These are phyloP conservation scores for Ogataea sp. DNA, from an alignment of 805 yeast species.

Conservation along the genomic window DNA sequence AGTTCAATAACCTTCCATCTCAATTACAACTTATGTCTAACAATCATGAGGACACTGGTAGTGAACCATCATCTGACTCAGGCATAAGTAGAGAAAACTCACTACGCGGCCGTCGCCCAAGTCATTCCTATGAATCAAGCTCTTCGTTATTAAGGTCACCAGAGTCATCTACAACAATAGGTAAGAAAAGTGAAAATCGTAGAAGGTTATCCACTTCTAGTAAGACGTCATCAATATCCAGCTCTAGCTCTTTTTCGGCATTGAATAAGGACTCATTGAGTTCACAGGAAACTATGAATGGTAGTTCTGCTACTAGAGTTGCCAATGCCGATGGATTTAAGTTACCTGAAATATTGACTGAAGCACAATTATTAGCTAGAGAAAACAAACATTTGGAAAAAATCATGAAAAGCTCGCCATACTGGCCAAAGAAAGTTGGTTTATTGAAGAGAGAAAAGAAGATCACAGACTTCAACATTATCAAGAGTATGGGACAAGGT, in stretches of 20 bases:
- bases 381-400: constrained; percentile 38
- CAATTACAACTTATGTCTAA: constrained; percentile 43
- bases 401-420: constrained; percentile 27
- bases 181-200: neutral
- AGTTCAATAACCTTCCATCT: constrained; percentile 36
- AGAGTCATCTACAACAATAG: neutral
- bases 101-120: constrained; percentile 5
- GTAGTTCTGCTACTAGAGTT: neutral
- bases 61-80: constrained; percentile 18
- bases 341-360: constrained; percentile 23
- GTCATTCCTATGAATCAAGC: neutral
- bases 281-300: constrained; percentile 5
- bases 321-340: constrained; percentile 9
- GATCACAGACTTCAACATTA: constrained; percentile 57
- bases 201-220: constrained; percentile 3
- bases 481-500: constrained; percentile 88
- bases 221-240: neutral
- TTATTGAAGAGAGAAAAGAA: constrained; percentile 60
- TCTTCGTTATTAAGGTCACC: neutral
- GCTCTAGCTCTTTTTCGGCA: neutral
- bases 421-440: constrained; percentile 58
- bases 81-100: constrained; percentile 1
- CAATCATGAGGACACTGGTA: constrained; percentile 23
- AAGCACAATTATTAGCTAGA: constrained; percentile 31
- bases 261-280: constrained; percentile 2